Evolutionary conservation across 2,329 filamentous ascomycete species (phyloP).

Genomic region (Mycosphaerella sp.): DNA sequence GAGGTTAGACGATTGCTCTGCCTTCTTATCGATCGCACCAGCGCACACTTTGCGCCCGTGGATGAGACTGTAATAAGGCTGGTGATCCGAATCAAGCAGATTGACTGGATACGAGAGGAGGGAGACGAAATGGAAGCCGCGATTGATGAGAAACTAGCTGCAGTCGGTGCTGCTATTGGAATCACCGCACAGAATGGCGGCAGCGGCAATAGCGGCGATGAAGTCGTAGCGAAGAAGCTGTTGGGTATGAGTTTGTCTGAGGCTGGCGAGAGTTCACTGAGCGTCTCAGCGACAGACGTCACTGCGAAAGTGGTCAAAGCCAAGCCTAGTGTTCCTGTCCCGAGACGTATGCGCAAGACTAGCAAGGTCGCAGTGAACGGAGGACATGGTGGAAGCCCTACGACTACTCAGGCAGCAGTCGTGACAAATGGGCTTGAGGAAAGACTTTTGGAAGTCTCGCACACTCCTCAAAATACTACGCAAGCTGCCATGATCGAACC

Average conservation of each 20-base stretch:
- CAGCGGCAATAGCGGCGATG: constrained; percentile 4
- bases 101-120: constrained; percentile 35
- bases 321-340: constrained; percentile 75
- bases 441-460: constrained; percentile 4
- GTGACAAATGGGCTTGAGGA: constrained; percentile 5
- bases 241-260: constrained; percentile 66
- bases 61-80: constrained; percentile 75
- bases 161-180: constrained; percentile 25
- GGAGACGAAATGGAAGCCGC: constrained; percentile 29
- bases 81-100: constrained; percentile 59
- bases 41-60: constrained; percentile 68
- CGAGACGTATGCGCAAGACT: constrained; percentile 52
- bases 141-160: constrained; percentile 19
- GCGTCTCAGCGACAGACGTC: constrained; percentile 67
- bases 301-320: constrained; percentile 64
- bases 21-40: constrained; percentile 50
- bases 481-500: constrained; percentile 7
- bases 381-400: background rate
- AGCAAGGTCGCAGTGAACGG: constrained; percentile 14
- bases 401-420: constrained; percentile 9
- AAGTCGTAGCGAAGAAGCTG: constrained; percentile 46
- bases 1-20: constrained; percentile 72
- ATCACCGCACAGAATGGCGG: background rate
- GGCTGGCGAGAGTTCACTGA: constrained; percentile 62
- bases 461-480: background rate